A percentile compares a stretch with the other conserved stretches of the same genome.
Conservation (phyloP, 2,329 filamentous ascomycete genomes). For the Zymoseptoria brevis region DNA sequence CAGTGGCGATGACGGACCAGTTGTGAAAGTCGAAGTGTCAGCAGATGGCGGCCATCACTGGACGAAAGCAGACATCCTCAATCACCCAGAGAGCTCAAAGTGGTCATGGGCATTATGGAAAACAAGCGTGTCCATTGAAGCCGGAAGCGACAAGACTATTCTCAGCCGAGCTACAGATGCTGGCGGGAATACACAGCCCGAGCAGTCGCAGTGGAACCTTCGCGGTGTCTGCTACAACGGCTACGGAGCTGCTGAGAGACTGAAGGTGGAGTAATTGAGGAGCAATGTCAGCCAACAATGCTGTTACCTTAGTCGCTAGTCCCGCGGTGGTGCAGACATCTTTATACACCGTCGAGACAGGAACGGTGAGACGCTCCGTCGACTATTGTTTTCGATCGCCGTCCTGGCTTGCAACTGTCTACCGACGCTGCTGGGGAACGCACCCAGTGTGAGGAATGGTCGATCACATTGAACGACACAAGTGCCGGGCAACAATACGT, state of each 20-base stretch:
- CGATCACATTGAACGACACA: no score
- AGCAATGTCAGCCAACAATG: no score
- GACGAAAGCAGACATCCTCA: slow-evolving; percentile 40
- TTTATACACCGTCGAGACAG: no score
- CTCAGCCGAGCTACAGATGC: slow-evolving; percentile 48
- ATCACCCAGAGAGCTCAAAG: slow-evolving; percentile 20
- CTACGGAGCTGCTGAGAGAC: slow-evolving; percentile 46
- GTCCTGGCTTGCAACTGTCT: no score
- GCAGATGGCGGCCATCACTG: slow-evolving; percentile 43
- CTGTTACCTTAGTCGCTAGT: no score
- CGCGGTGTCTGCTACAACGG: slow-evolving; percentile 54
- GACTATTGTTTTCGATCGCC: no score
- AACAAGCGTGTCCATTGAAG: slow-evolving; percentile 35
- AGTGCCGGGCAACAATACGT: no score
- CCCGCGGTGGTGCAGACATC: no score
- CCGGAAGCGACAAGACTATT: slow-evolving; percentile 38
- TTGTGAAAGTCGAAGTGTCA: slow-evolving; percentile 47
- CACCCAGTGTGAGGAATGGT: no score
- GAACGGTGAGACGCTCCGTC: no score
- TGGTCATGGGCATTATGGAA: slow-evolving; percentile 52
- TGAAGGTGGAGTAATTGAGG: no score
- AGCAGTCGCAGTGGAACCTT: slow-evolving; percentile 49
- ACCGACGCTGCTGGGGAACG: no score
- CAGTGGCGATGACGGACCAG: slow-evolving; percentile 44
- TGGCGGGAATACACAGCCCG: slow-evolving; percentile 45